Evolutionary conservation across 2,329 filamentous ascomycete genomes (phyloP).

Genomic region (Cercospora beticola): DNA sequence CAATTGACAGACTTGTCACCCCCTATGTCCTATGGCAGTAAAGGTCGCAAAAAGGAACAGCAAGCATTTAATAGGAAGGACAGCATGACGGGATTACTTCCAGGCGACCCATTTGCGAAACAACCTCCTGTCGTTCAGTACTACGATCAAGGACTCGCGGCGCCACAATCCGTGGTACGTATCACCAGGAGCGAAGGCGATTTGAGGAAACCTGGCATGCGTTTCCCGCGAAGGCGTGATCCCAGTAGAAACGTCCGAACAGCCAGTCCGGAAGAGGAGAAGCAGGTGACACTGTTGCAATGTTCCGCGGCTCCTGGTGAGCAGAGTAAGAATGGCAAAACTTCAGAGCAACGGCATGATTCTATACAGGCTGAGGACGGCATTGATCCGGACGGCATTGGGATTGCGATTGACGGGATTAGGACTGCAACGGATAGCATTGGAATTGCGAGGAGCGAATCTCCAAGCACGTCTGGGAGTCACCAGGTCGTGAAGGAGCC

Average conservation of each 20-base stretch:
- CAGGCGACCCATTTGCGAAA: not conserved
- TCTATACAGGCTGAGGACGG: not conserved
- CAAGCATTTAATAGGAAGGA: not conserved
- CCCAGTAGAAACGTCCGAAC: not conserved
- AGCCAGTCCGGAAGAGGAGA: not conserved
- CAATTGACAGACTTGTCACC: not conserved
- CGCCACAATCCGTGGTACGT: not conserved
- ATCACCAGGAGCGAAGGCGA: constrained; percentile 1
- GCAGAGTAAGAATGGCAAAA: not conserved
- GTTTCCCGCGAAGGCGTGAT: constrained; percentile 1
- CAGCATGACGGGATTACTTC: not conserved
- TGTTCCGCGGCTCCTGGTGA: not conserved
- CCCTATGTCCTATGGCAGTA: not conserved
- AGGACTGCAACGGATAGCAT: not conserved
- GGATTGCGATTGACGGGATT: not conserved
- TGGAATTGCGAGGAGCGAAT: not conserved
- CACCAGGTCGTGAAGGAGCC: not conserved
- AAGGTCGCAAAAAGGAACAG: not conserved
- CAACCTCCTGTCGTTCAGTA: not conserved
- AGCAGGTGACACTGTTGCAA: not conserved
- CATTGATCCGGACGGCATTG: not conserved
- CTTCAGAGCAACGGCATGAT: not conserved
- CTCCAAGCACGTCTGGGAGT: not conserved
- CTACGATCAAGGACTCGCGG: not conserved
- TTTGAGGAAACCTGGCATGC: not conserved